phyloP scores from a whole-genome alignment of 2,329 filamentous ascomycete species.

The Cordyceps militaris region DNA sequence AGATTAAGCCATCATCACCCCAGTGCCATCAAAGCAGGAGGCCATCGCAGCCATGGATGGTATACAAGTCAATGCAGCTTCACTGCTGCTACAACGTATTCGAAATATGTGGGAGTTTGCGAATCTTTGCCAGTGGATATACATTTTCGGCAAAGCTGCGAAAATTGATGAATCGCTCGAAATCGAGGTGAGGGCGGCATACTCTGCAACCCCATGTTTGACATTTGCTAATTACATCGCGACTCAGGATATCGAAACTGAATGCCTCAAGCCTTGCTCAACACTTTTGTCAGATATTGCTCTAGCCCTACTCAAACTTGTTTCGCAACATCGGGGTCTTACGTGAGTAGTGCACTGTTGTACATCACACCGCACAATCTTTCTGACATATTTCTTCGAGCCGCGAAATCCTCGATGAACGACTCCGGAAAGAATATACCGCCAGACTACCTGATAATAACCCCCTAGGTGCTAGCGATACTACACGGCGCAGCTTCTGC shows the following conservation, averaged over 20 bases:
- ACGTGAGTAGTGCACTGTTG: slow-evolving; percentile 54
- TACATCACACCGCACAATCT: slow-evolving; percentile 4
- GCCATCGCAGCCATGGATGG: not conserved
- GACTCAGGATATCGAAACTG: slow-evolving; percentile 72
- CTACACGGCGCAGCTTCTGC: slow-evolving; percentile 59
- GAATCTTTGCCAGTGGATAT: slow-evolving; percentile 88
- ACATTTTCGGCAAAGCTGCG: slow-evolving; percentile 78
- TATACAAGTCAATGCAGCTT: slow-evolving; percentile 10
- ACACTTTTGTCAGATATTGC: slow-evolving; percentile 73
- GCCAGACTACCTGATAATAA: slow-evolving; percentile 74
- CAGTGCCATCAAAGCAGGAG: slow-evolving; percentile 2
- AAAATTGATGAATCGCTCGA: slow-evolving; percentile 86
- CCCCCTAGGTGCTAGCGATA: slow-evolving; percentile 75
- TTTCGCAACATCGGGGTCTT: slow-evolving; percentile 87
- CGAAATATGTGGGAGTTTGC: slow-evolving; percentile 96
- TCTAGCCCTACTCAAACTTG: slow-evolving; percentile 79
- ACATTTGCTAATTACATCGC: not conserved
- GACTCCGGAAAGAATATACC: slow-evolving; percentile 80
- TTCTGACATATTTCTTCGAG: slow-evolving; percentile 37
- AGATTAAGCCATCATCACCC: not conserved
- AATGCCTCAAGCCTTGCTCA: slow-evolving; percentile 77
- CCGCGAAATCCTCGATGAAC: slow-evolving; percentile 84
- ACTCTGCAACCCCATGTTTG: not conserved
- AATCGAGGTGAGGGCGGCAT: slow-evolving; percentile 61
- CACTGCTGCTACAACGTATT: slow-evolving; percentile 54